Conservation (phyloP, 2,329 filamentous ascomycete genomes). For the Colletotrichum simmondsii region DNA sequence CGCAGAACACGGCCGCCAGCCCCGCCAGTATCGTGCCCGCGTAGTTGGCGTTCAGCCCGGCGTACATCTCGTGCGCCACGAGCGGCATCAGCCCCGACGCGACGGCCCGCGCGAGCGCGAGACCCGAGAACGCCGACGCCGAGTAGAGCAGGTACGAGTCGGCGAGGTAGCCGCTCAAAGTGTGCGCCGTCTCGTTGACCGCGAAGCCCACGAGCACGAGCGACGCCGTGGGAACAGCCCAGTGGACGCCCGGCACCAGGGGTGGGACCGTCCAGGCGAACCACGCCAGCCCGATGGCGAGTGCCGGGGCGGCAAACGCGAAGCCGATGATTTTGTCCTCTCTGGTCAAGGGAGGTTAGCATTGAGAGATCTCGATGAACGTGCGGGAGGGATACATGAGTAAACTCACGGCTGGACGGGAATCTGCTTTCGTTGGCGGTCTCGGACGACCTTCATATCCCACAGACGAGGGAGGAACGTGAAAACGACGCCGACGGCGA, state of each 20-base stretch:
- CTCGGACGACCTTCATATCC: slow-evolving; percentile 44
- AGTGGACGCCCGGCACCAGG: slow-evolving; percentile 42
- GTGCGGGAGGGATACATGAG: background rate
- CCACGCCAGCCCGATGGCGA: slow-evolving; percentile 55
- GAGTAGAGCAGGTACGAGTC: slow-evolving; percentile 40
- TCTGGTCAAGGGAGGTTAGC: slow-evolving; percentile 6
- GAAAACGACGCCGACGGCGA: slow-evolving; percentile 50
- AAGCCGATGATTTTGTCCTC: slow-evolving; percentile 48
- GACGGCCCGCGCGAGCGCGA: slow-evolving; percentile 39
- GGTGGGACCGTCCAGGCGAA: slow-evolving; percentile 61
- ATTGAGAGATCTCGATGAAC: background rate
- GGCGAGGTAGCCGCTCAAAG: slow-evolving; percentile 40
- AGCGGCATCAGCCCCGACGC: slow-evolving; percentile 40
- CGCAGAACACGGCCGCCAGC: slow-evolving; percentile 36
- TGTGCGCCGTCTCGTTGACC: slow-evolving; percentile 50
- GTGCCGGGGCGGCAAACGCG: slow-evolving; percentile 52
- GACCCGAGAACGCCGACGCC: slow-evolving; percentile 40
- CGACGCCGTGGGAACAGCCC: slow-evolving; percentile 51
- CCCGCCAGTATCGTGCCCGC: slow-evolving; percentile 39
- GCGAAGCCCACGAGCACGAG: slow-evolving; percentile 58
- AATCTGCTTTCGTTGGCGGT: slow-evolving; percentile 30
- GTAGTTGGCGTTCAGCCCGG: slow-evolving; percentile 36
- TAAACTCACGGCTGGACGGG: slow-evolving; percentile 37
- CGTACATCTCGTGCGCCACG: slow-evolving; percentile 39
- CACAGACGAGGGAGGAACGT: slow-evolving; percentile 55